phyloP scores from a whole-genome alignment of 768 basidiomycete genomes.

The Austroboletus eburneus region DNA sequence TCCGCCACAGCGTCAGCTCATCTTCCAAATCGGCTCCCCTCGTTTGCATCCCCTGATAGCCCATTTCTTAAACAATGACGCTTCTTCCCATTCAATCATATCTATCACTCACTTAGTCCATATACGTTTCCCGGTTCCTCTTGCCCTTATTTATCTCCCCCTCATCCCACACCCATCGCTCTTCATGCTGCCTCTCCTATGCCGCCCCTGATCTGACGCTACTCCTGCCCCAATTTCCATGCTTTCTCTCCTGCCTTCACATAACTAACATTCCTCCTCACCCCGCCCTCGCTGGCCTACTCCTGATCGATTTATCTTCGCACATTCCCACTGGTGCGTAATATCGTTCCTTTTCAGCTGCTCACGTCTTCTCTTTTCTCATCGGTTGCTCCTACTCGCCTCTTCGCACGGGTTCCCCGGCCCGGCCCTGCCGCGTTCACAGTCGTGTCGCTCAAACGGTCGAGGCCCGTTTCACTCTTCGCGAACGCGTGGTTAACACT shows the following conservation, averaged over 20 bases:
- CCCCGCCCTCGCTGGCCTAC: no score
- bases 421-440: background rate
- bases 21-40: background rate
- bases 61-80: background rate
- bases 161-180: background rate
- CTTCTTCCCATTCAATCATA: conserved; percentile 8
- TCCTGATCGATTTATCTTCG: no score
- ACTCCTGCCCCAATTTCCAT: background rate
- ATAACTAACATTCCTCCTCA: background rate
- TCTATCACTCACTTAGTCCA: background rate
- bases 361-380: background rate
- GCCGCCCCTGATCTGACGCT: background rate
- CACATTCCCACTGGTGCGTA: background rate
- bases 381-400: background rate
- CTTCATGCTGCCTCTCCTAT: no score
- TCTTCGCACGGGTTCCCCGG: background rate
- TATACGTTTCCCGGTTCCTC: no score
- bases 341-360: background rate
- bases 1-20: background rate
- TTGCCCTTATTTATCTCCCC: background rate
- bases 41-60: background rate
- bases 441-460: background rate
- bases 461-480: background rate
- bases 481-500: background rate
- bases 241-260: background rate